Base-by-base conservation (phyloP, 306 rosid species). In the Cucumis cinereus region DNA sequence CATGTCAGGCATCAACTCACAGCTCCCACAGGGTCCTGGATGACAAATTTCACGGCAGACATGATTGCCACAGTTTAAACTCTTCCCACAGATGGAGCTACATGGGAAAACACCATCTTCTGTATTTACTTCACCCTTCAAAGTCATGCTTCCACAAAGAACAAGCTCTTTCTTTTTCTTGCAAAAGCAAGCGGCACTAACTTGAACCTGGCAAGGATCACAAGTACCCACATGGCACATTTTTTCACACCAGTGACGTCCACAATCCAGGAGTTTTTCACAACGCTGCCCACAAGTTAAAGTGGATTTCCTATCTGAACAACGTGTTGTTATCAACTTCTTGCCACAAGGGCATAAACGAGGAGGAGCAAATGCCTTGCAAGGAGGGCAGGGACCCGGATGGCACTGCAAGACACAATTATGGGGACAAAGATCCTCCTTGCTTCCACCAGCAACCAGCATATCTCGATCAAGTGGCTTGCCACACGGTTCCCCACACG, bases 321-420 rank as follows among this genome's bases (percentile, higher is more conserved):
- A 93, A 13, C 98, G 86, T 9, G 97, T 91, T 6, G 98, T 83
- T 41, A 89, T 89, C 55, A 49, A 77, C 83, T 91, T 91, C 93
- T 91, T 93, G 77, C 93, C 97, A 81, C 98, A 93, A 47, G 97
- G 96, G 74, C 98, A 93, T 74, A 83, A 64, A 38, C 89, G 81
- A 7, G 97, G 92, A 0, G 90, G 96, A 50, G 97, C 98, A 82
- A 93, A 93, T 73, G 96, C 96, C 81, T 83, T 93, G 68, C 98
- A 93, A 8, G 97, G 92, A 75, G 97, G 98, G 83, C 98, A 93
- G 10, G 98, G 98, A 68, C 98, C 98, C 2, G 98, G 98, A 80
- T 93, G 98, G 82, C 98, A 93, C 81, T 89, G 98, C 93, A 93
- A 84, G 79, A 93, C 97, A 84, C 98, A 93, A 82, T 70, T 52